These are phyloP conservation scores for Toxicodendron radicans DNA, from an alignment of 345 rosid species.

Conservation along the genomic window DNA sequence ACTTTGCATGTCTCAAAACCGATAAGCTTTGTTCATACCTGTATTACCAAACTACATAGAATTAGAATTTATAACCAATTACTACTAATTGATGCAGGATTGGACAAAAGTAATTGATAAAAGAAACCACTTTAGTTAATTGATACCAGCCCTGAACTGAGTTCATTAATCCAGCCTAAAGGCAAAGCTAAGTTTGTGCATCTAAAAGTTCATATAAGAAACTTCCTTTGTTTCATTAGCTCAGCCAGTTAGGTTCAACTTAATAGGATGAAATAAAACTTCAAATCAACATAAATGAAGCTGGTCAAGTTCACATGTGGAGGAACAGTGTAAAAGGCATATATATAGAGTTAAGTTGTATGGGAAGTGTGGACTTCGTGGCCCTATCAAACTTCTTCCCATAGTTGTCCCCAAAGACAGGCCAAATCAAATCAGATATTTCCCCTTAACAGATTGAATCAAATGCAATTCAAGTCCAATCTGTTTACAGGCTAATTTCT, in stretches of 20 bases:
- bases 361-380: neutral
- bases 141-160: neutral
- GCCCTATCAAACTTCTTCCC: neutral
- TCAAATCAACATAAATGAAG: neutral
- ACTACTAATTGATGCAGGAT: neutral
- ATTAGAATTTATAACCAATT: conserved; percentile 9
- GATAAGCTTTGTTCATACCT: conserved; percentile 96
- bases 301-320: neutral
- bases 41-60: conserved; percentile 28
- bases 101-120: neutral
- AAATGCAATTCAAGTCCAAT: neutral
- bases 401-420: neutral
- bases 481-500: neutral
- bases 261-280: neutral
- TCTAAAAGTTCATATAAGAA: neutral
- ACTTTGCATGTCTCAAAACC: conserved; percentile 84
- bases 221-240: neutral
- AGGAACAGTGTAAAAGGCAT: neutral
- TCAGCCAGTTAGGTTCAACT: neutral
- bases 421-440: neutral
- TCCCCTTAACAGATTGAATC: neutral
- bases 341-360: neutral
- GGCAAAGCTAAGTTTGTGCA: neutral
- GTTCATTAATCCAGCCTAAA: neutral
- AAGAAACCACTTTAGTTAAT: neutral